These are phyloP conservation scores for Tulasnella sp. DNA, from an alignment of 768 basidiomycete species.

Conservation along the genomic window DNA sequence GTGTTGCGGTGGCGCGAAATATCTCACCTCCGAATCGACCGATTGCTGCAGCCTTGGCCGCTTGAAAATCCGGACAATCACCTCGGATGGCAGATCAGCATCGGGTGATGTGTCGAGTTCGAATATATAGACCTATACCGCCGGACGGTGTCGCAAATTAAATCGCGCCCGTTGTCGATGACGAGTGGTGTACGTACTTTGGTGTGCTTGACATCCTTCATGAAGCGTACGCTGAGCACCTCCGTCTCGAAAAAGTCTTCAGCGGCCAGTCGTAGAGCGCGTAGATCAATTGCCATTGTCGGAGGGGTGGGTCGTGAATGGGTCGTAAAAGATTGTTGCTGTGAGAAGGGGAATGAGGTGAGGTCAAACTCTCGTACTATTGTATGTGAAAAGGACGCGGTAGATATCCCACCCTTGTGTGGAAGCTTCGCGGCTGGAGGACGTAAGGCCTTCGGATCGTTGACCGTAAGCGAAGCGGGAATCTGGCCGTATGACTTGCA, in stretches of 20 bases:
- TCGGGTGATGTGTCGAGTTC: background rate
- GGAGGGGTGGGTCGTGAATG: too few relatives aligned
- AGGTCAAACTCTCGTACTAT: too few relatives aligned
- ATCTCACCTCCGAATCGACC: slow-evolving; percentile 4
- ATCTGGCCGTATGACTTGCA: too few relatives aligned
- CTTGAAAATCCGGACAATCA: background rate
- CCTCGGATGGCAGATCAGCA: background rate
- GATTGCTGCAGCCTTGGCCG: background rate
- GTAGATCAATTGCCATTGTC: background rate
- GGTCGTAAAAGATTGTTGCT: too few relatives aligned
- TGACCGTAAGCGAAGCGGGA: too few relatives aligned
- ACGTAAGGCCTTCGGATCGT: too few relatives aligned
- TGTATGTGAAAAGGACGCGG: too few relatives aligned
- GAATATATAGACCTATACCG: background rate
- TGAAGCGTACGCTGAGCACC: background rate
- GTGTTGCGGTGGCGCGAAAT: background rate
- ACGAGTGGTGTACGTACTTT: background rate
- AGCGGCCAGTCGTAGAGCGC: background rate
- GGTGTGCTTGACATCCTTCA: background rate
- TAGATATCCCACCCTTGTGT: too few relatives aligned
- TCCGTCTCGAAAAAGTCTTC: slow-evolving; percentile 7
- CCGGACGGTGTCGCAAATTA: too few relatives aligned
- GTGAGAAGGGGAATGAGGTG: too few relatives aligned
- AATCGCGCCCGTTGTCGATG: too few relatives aligned
- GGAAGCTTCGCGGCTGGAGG: too few relatives aligned